Evolutionary conservation across 2,329 filamentous ascomycete genomes (phyloP), one percentile per base, ranked within the genome.

Genomic region (Exophiala oligosperma): DNA sequence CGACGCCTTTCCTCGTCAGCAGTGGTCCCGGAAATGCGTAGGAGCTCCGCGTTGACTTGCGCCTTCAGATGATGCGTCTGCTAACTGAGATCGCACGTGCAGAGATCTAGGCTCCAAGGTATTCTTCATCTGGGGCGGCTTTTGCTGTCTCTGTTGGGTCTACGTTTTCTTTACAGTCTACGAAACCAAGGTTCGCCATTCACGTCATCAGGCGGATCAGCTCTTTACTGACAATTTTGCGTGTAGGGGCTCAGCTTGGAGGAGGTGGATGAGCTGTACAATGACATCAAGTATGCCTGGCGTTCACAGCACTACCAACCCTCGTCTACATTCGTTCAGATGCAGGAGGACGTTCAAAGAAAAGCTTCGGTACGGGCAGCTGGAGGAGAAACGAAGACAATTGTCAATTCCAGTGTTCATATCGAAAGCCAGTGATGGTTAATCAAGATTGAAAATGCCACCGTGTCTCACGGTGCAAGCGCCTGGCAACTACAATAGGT

Each of bases 61-160:
- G 67, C 74, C 41, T 77, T 83, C 61, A 74, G 82, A 62, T 87
- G 85, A 63, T 29, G 28, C 28, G 28, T 29, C 28, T 29, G 28
- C 28, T 29, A 29, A 29, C 28, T 29, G 28, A 29, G 4, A 5
- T 29, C 8, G 28, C 28, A 4, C 8, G 4, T 29, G 8, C 28
- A 29, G 28, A 29, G 74, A 81, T 68, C 75, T 83, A 49, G 84
- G 85, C 6, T 78, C 87, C 38, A 89, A 87, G 67, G 85, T 92
- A 41, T 92, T 92, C 78, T 93, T 91, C 72, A 81, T 92, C 43
- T 93, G 90, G 90, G 89, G 88, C 14, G 82, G 86, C 2, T 90
- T 90, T 66, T 92, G 89, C 72, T 80, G 89, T 50, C 68, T 88
- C 29, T 85, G 85, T 52, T 82, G 89, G 59, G 74, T 89, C 70